Percentiles rank a stretch among this genome's conserved stretches.
Evolutionary conservation across 2,329 filamentous ascomycete genomes (phyloP).

Genomic region (Fusarium odoratissimum): DNA sequence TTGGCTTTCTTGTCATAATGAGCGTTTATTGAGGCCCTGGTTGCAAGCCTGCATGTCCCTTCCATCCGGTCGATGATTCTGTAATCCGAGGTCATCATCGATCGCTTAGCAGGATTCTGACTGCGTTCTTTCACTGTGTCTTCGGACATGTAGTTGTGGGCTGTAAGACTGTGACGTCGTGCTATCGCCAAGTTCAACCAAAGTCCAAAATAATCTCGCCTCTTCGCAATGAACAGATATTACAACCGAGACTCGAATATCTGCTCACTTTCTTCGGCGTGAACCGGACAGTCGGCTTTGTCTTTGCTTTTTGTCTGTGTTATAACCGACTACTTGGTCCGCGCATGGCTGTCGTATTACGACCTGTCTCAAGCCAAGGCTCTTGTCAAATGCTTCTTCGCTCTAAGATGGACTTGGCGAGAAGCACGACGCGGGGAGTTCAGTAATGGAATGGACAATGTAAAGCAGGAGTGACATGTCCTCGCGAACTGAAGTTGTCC

Average conservation of each 20-base stretch:
- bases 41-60: constrained; percentile 7
- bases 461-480: constrained; percentile 19
- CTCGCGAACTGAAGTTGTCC: not conserved
- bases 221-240: not conserved
- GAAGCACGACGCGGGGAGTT: not conserved
- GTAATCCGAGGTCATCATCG: constrained; percentile 30
- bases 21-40: constrained; percentile 1
- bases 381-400: constrained; percentile 41
- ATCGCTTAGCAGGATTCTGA: not conserved
- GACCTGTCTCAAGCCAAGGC: constrained; percentile 27
- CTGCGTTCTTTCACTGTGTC: not conserved
- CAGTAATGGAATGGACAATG: not conserved
- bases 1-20: constrained; percentile 31
- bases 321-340: constrained; percentile 6
- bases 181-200: not conserved
- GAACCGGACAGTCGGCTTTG: constrained; percentile 8
- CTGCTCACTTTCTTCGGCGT: constrained; percentile 1
- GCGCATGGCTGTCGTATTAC: not conserved
- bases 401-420: constrained; percentile 16
- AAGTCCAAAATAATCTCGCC: not conserved
- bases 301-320: not conserved
- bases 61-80: constrained; percentile 25
- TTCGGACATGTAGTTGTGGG: not conserved
- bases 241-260: not conserved
- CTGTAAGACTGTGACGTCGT: constrained; percentile 8